Conservation (phyloP, 495 filamentous ascomycete genomes). For the Durotheca rogersii region DNA sequence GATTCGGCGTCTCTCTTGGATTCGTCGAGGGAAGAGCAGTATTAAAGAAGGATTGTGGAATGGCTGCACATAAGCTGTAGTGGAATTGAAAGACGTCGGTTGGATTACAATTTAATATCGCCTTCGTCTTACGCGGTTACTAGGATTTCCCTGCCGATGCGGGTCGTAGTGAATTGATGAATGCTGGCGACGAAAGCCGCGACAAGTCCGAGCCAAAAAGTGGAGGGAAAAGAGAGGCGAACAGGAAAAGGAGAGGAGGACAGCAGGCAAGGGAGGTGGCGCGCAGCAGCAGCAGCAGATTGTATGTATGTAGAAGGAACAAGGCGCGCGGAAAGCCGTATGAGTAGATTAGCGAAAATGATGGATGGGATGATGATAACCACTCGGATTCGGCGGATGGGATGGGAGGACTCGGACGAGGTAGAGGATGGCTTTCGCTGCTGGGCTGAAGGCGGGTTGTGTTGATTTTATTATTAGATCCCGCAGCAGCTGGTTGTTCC, state of each 20-base stretch:
- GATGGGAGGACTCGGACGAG: no score
- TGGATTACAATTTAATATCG: constrained; percentile 26
- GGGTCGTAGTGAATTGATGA: no score
- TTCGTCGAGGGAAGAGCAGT: constrained; percentile 12
- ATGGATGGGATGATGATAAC: constrained; percentile 27
- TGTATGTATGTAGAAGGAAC: no score
- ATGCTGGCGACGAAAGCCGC: constrained; percentile 5
- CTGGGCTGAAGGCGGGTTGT: not conserved
- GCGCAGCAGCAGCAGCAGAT: constrained; percentile 14
- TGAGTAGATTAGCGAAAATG: constrained; percentile 13
- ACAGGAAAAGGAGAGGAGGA: no score
- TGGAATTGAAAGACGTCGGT: constrained; percentile 15
- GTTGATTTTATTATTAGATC: no score
- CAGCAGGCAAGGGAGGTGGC: no score
- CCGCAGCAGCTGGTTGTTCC: no score
- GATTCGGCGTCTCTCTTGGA: constrained; percentile 3
- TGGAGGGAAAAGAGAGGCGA: constrained; percentile 10
- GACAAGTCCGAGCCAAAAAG: constrained; percentile 10
- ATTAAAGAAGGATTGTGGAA: constrained; percentile 18
- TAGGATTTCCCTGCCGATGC: no score
- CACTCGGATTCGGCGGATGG: constrained; percentile 17
- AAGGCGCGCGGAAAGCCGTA: constrained; percentile 13
- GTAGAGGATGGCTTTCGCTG: no score
- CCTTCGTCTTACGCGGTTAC: no score
- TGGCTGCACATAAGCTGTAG: constrained; percentile 4